Conservation (phyloP, 768 basidiomycete species). For the Amylocystis lapponica region DNA sequence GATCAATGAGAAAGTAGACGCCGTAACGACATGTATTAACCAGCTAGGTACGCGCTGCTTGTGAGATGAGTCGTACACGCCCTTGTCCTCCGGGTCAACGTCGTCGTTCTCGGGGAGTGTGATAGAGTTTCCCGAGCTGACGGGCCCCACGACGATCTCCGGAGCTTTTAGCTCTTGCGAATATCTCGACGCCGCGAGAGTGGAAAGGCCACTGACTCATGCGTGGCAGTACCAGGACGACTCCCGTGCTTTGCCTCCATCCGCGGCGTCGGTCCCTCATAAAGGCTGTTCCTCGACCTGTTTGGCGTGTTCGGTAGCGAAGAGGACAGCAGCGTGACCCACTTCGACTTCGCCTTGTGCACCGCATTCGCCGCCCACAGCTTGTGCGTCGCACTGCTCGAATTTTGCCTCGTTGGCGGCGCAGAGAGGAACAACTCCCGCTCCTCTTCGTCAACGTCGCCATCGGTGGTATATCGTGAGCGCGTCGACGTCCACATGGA, state of each 20-base stretch:
- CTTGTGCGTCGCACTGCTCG: slow-evolving; percentile 23
- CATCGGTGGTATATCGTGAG: slow-evolving; percentile 26
- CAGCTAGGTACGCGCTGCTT: slow-evolving; percentile 84
- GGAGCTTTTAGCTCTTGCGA: too few species aligned
- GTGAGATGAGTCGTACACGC: slow-evolving; percentile 75
- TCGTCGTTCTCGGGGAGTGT: too few species aligned
- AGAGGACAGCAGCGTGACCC: slow-evolving; percentile 42
- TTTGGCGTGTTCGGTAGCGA: too few species aligned
- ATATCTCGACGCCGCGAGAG: too few species aligned
- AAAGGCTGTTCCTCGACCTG: too few species aligned
- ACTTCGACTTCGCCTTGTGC: slow-evolving; percentile 51
- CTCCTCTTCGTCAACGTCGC: slow-evolving; percentile 21
- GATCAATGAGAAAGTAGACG: neutral
- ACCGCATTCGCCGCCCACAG: slow-evolving; percentile 36
- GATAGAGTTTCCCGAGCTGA: too few species aligned
- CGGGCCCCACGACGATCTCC: too few species aligned
- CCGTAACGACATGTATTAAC: slow-evolving; percentile 33
- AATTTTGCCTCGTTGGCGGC: slow-evolving; percentile 10
- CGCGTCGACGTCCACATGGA: slow-evolving; percentile 44
- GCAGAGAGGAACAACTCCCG: slow-evolving; percentile 35
- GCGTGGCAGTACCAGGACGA: too few species aligned
- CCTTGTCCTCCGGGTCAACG: slow-evolving; percentile 48
- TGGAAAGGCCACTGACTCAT: too few species aligned
- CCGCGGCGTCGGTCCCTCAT: too few species aligned
- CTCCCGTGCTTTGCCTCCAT: too few species aligned